Conservation (phyloP, 257 asterid species). For the Solanum lignicaule region DNA sequence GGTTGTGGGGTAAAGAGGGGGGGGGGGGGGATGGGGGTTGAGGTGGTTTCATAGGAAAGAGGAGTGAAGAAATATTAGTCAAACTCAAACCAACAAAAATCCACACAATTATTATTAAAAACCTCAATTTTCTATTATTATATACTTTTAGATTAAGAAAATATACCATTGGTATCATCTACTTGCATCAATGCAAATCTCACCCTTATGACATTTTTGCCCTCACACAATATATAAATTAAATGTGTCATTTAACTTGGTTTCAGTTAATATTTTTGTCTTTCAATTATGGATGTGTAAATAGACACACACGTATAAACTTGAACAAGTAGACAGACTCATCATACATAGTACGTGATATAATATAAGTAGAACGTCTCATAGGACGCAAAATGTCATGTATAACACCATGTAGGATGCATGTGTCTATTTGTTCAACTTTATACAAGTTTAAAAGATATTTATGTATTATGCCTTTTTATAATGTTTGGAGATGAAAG, state of each 20-base stretch:
- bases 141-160: not conserved
- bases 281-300: not conserved
- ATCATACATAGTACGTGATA: not conserved
- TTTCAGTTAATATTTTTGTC: too few relatives aligned
- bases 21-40: too few relatives aligned
- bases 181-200: not conserved
- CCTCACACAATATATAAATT: not conserved
- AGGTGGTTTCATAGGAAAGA: constrained; percentile 1
- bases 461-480: not conserved
- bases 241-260: too few relatives aligned
- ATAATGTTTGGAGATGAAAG: not conserved
- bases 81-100: constrained; percentile 28
- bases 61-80: constrained; percentile 36
- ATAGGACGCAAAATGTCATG: not conserved
- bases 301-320: not conserved
- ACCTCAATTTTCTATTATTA: constrained; percentile 2
- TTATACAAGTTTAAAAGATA: too few relatives aligned
- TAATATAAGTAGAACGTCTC: not conserved
- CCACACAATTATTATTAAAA: constrained; percentile 4
- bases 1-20: not conserved
- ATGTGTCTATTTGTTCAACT: too few relatives aligned
- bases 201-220: constrained; percentile 16
- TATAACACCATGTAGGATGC: not conserved
- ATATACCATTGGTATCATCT: not conserved
- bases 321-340: fast-evolving